Evolutionary conservation across 768 basidiomycete species (phyloP).

Genomic region (Paxillus ammoniavirescens): DNA sequence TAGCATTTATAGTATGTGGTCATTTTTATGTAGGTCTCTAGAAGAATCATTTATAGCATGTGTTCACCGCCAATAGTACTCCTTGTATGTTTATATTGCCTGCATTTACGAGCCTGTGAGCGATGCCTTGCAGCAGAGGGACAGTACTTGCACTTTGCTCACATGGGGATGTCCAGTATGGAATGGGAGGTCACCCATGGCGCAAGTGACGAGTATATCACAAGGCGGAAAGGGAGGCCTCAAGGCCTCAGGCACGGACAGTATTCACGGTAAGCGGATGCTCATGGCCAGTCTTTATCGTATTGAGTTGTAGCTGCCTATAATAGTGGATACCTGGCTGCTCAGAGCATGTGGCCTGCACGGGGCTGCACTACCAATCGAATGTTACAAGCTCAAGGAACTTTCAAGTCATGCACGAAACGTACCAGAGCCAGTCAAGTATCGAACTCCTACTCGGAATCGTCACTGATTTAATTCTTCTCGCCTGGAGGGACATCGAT

Average conservation of each 20-base stretch:
- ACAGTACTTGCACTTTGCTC: neutral
- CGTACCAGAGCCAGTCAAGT: neutral
- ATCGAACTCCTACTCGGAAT: constrained; percentile 5
- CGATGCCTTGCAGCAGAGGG: neutral
- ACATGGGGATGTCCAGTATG: no score
- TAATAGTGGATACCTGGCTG: neutral
- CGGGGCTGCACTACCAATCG: neutral
- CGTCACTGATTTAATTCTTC: constrained; percentile 4
- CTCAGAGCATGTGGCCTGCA: neutral
- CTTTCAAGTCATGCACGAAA: neutral
- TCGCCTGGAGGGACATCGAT: constrained; percentile 3
- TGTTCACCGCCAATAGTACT: neutral
- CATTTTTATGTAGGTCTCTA: neutral
- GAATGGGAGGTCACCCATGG: no score
- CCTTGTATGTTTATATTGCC: neutral
- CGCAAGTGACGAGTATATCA: no score
- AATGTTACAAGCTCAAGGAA: neutral
- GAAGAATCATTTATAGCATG: neutral
- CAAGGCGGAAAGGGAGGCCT: no score
- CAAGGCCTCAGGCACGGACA: no score
- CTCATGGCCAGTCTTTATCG: no score
- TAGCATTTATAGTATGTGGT: neutral
- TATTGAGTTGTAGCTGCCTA: no score
- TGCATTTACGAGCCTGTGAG: neutral
- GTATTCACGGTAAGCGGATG: no score